Evolutionary conservation across 2,329 filamentous ascomycete genomes (phyloP), one percentile per base, ranked within the genome.

Genomic region (Penicillium psychrosexuale): DNA sequence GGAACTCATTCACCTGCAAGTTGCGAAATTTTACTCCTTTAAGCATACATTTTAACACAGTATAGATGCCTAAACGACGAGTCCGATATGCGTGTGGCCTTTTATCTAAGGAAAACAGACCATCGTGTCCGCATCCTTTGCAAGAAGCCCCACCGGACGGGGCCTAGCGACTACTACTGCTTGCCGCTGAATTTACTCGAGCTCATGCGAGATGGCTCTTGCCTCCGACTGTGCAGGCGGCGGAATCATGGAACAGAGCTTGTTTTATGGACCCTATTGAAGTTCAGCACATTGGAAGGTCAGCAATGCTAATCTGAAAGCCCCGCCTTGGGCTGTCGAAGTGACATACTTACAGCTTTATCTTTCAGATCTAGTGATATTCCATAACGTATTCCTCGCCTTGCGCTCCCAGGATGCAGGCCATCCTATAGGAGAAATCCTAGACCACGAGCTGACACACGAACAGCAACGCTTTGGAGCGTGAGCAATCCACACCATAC

Each of bases 231-330:
- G 12, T 78, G 74, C 51, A 67, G 70, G 42, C 68, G 69, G 30
- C 68, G 66, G 7, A 58, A 57, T 17, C 60, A 59, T 6, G 77
- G 76, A 28, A 74, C 66, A 12, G 69, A 74, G 28, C 72, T 79
- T 36, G 70, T 77, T 19, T 62, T 81, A 7, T 85, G 82, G 82
- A 77, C 80, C 2, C 77, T 75, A 48, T 68, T 85, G 12, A 78
- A 80, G 31, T 85, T 85, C 66, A 71, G 73, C 6, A 71, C 78
- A 5, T 80, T 83, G 53, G 83, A 85, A 67, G 73, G 81, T 82
- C 71, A 50, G 69, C 65, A 43, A 19, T 15, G 3, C 7, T 5
- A 19, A 36, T 7, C 22, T 3, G 11, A 27, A 7, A 33, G 12
- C 5, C 42, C 50, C 9, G 15, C 8, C 5, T 22, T 38, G 11